phyloP scores from a whole-genome alignment of 768 basidiomycete genomes.

The Leucogyrophana mollusca region DNA sequence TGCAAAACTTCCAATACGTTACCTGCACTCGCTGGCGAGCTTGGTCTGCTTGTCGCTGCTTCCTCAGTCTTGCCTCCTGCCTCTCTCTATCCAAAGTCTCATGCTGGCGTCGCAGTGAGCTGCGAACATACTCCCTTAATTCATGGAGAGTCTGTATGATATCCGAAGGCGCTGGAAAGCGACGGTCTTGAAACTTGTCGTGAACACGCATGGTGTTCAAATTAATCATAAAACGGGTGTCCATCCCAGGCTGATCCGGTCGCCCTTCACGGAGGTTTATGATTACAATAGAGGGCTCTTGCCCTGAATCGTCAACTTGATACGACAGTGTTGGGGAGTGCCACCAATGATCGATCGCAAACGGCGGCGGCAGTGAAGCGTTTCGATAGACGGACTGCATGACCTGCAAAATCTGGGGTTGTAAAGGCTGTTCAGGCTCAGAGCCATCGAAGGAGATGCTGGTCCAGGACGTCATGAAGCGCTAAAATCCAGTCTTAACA shows the following conservation, averaged over 20 bases:
- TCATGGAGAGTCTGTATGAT: neutral
- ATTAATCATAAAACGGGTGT: constrained; percentile 7
- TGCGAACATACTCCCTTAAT: neutral
- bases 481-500: too few species aligned
- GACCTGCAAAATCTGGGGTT: constrained; percentile 1
- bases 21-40: neutral
- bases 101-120: too few species aligned
- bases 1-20: neutral
- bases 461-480: neutral
- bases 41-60: neutral
- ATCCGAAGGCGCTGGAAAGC: constrained; percentile 2
- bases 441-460: neutral
- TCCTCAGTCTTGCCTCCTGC: neutral
- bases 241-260: too few species aligned
- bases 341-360: neutral
- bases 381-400: constrained; percentile 3
- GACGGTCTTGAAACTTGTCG: constrained; percentile 3
- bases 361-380: neutral
- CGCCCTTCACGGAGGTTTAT: constrained; percentile 7
- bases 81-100: neutral
- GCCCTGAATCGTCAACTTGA: neutral
- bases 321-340: constrained; percentile 3
- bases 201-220: constrained; percentile 2
- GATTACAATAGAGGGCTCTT: constrained; percentile 4
- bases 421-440: neutral